Evolutionary conservation across 495 filamentous ascomycete species (phyloP).

Genomic region (Neurospora terricola): DNA sequence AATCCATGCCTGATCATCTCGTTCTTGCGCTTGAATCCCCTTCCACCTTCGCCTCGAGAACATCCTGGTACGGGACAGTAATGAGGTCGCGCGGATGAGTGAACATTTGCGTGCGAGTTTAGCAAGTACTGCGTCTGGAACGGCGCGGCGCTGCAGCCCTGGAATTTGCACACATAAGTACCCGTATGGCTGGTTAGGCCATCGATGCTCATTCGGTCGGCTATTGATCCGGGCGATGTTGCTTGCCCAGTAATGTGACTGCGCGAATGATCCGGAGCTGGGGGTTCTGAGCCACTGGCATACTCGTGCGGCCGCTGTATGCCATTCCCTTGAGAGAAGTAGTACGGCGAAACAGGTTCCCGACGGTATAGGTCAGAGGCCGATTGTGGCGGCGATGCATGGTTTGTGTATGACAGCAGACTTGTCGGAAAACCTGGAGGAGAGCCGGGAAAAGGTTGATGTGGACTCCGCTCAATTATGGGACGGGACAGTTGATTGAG

Average conservation of each 20-base stretch:
- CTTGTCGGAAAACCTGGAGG: constrained; percentile 13
- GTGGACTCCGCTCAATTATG: constrained; percentile 20
- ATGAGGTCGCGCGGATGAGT: constrained; percentile 81
- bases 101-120: constrained; percentile 96
- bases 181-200: constrained; percentile 29
- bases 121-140: constrained; percentile 79
- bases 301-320: constrained; percentile 12
- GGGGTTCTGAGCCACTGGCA: constrained; percentile 18
- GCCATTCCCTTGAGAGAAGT: constrained; percentile 10
- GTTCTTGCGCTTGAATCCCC: constrained; percentile 97
- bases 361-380: constrained; percentile 17
- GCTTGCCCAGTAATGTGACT: constrained; percentile 1
- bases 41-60: constrained; percentile 69
- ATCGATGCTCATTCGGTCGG: constrained; percentile 45
- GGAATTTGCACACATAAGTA: constrained; percentile 17
- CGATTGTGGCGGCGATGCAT: constrained; percentile 29
- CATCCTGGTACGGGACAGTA: constrained; percentile 81
- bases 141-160: constrained; percentile 67
- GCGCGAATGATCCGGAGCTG: constrained; percentile 20
- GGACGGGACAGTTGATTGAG: constrained; percentile 49
- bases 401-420: constrained; percentile 12
- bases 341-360: constrained; percentile 15
- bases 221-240: constrained; percentile 28
- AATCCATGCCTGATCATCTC: constrained; percentile 98
- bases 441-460: constrained; percentile 12